Evolutionary conservation across 1,284 basidiomycete species (phyloP).

Genomic region (Cryptococcus deneoformans): DNA sequence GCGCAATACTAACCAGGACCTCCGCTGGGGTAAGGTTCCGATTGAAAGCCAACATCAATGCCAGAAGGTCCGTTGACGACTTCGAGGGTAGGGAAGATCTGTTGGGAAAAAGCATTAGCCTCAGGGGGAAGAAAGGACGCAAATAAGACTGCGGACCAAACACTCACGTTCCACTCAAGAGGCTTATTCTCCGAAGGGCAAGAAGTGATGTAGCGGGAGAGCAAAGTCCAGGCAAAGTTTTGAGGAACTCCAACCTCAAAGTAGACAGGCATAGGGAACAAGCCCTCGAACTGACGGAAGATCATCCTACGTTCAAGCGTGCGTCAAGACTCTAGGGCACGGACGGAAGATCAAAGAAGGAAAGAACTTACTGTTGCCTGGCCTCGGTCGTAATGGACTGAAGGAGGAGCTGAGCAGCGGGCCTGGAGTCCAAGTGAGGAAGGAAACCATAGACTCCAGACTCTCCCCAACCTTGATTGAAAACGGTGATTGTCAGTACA

Average conservation of each 20-base stretch:
- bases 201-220: conserved; percentile 58
- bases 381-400: conserved; percentile 65
- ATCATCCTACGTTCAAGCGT: conserved; percentile 48
- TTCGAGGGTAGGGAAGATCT: conserved; percentile 31
- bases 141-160: not conserved
- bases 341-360: too few relatives aligned
- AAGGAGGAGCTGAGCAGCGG: conserved; percentile 57
- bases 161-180: conserved; percentile 35
- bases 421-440: conserved; percentile 61
- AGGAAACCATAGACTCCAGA: conserved; percentile 52
- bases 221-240: conserved; percentile 55
- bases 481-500: conserved; percentile 23
- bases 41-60: conserved; percentile 33
- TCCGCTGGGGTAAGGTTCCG: conserved; percentile 16
- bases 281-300: conserved; percentile 63
- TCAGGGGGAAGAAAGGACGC: too few relatives aligned
- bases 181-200: conserved; percentile 61
- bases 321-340: too few relatives aligned
- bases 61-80: conserved; percentile 35
- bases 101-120: conserved; percentile 11
- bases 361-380: conserved; percentile 54
- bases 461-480: conserved; percentile 54
- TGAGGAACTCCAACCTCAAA: conserved; percentile 34
- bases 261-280: conserved; percentile 60
- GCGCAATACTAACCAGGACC: too few relatives aligned